Evolutionary conservation across 139 green algal genomes (phyloP), one percentile per base, ranked within the genome.

Genomic region (Yamagishiella unicocca): DNA sequence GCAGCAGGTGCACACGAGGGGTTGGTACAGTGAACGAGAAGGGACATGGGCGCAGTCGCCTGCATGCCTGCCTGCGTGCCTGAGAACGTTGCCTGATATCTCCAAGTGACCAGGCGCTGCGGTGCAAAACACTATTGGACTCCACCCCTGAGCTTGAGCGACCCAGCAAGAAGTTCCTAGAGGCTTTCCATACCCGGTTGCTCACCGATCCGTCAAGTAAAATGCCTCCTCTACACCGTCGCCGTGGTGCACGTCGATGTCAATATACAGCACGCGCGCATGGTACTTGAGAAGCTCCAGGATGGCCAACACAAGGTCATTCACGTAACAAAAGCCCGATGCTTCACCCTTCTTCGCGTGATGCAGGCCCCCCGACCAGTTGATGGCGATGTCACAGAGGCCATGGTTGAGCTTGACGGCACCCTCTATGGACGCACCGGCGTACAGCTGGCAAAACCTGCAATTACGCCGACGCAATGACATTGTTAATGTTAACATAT

Each of bases 171-270:
- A n/a, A n/a, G n/a, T n/a, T n/a, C n/a, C n/a, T n/a, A n/a, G n/a
- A n/a, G n/a, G n/a, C n/a, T n/a, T n/a, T n/a, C n/a, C n/a, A n/a
- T n/a, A 17, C 50, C 50, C 12, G 50, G 50, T 25, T 58, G 50
- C 84, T 74, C 70, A 87, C 89, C 89, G 82, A 87, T 95, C 92
- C 8, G 85, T 91, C 4, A 93, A 83, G 85, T 95, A 94, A 88
- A 99, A 99, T 9, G 97, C 97, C 91, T 99, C 97, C 90, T 99
- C 97, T 33, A 99, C 97, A 25, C 97, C 97, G 83, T 99, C 97
- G 1, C 97, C 97, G 86, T 99, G 97, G 88, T 99, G 98, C n/a
- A 99, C 95, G 90, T 99, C 97, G 55, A 98, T 96, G 90, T 98
- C 96, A 2, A 98, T 84, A 85, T 98, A 97, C 83, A 98, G 91